phyloP scores from a whole-genome alignment of 768 basidiomycete genomes.

The Lenzites betulinus region DNA sequence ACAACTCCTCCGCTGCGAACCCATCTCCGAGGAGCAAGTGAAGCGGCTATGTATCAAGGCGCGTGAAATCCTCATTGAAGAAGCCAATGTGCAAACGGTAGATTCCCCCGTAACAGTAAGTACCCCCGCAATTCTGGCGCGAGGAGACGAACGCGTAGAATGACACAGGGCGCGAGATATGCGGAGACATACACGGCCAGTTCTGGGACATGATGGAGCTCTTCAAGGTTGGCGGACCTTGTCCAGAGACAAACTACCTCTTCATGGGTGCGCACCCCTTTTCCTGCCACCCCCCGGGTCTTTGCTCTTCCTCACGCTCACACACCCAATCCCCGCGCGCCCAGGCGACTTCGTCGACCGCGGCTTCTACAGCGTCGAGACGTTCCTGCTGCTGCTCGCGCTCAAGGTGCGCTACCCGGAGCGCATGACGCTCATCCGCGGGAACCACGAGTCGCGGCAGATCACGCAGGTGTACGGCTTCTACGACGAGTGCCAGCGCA shows the following conservation, averaged over 20 bases:
- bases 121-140: constrained; percentile 32
- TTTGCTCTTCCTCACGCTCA: constrained; percentile 14
- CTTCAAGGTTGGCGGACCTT: constrained; percentile 89
- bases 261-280: constrained; percentile 76
- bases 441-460: constrained; percentile 97
- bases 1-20: constrained; percentile 90
- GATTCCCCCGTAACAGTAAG: constrained; percentile 94
- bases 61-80: constrained; percentile 94
- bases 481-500: constrained; percentile 95
- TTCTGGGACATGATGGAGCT: constrained; percentile 97
- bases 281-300: not conserved
- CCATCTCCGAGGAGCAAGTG: constrained; percentile 94
- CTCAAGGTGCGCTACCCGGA: constrained; percentile 98
- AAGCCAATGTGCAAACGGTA: constrained; percentile 95
- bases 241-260: constrained; percentile 92
- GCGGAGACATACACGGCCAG: constrained; percentile 97
- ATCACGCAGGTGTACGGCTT: constrained; percentile 97
- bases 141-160: constrained; percentile 6
- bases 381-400: constrained; percentile 90
- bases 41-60: constrained; percentile 95
- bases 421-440: constrained; percentile 93
- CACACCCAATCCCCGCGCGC: constrained; percentile 9
- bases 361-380: constrained; percentile 96
- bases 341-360: constrained; percentile 97
- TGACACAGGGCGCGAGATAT: constrained; percentile 53